A percentile compares a stretch with the other conserved stretches of the same genome.
These are phyloP conservation scores for Nitzschia palea DNA, from an alignment of 108 stramenopile species.

Conservation along the genomic window DNA sequence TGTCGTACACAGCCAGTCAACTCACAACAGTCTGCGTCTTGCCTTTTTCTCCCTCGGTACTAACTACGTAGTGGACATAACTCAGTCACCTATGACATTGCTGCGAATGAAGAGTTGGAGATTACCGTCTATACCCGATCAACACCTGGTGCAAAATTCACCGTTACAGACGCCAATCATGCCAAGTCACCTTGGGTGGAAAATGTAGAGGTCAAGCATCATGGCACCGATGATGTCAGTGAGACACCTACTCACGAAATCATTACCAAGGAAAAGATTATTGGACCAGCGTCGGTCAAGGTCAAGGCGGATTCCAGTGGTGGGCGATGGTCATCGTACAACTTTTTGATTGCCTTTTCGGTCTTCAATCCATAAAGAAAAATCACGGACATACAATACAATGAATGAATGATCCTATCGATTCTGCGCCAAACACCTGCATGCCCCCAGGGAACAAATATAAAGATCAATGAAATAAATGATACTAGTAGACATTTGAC, in stretches of 20 bases:
- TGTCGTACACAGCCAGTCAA: neutral
- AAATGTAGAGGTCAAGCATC: constrained; percentile 34
- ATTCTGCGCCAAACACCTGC: too few species aligned
- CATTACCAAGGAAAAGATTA: constrained; percentile 56
- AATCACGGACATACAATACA: too few species aligned
- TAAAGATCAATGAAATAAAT: too few species aligned
- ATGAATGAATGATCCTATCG: too few species aligned
- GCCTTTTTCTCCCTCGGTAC: neutral
- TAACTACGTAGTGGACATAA: constrained; percentile 47
- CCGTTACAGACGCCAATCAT: constrained; percentile 60
- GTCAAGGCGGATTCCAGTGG: constrained; percentile 70
- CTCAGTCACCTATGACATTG: constrained; percentile 48
- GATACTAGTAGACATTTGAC: too few species aligned
- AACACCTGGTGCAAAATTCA: constrained; percentile 61
- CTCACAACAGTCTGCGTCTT: neutral
- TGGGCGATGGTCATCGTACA: constrained; percentile 55
- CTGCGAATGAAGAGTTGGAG: constrained; percentile 53
- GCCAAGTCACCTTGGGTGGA: constrained; percentile 18
- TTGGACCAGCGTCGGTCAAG: constrained; percentile 59
- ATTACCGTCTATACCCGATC: constrained; percentile 67
- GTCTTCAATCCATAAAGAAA: constrained; percentile 8
- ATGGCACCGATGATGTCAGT: constrained; percentile 34
- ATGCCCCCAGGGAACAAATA: too few species aligned
- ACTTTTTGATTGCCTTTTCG: constrained; percentile 54
- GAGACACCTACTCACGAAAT: constrained; percentile 45